Conservation (phyloP, 129 eudicot genomes). For the Escallonia herrerae region DNA sequence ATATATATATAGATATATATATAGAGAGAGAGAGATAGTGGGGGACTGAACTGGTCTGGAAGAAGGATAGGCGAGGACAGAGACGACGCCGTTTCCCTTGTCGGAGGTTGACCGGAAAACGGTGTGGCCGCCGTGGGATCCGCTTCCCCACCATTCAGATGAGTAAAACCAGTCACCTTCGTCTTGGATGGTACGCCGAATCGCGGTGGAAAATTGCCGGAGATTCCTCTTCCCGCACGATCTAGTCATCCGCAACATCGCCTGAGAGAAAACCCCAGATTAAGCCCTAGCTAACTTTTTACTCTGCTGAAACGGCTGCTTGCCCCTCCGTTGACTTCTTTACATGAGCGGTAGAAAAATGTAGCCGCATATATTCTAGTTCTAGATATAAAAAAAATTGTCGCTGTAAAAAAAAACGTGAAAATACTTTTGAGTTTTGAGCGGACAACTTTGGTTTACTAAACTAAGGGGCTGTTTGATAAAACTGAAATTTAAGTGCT, state of each 20-base stretch:
- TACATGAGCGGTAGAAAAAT: no score
- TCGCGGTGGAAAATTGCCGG: conserved; percentile 36
- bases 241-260: conserved; percentile 16
- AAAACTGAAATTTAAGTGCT: no score
- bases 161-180: conserved; percentile 90
- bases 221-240: conserved; percentile 17
- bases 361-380: no score
- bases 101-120: conserved; percentile 61
- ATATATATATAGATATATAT: no score
- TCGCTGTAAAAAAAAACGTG: no score
- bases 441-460: no score
- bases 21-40: conserved; percentile 9
- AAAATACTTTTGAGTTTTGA: no score
- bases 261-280: background rate
- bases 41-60: conserved; percentile 58
- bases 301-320: no score
- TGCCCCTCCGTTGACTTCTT: no score
- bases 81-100: conserved; percentile 78
- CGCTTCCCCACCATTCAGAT: conserved; percentile 83
- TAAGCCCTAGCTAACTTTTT: no score
- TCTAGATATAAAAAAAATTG: no score
- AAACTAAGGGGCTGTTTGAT: no score
- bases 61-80: conserved; percentile 76
- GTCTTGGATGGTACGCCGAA: conserved; percentile 38
- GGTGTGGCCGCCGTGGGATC: conserved; percentile 20